phyloP scores from a whole-genome alignment of 2,329 filamentous ascomycete species.

The Ilyonectria destructans region DNA sequence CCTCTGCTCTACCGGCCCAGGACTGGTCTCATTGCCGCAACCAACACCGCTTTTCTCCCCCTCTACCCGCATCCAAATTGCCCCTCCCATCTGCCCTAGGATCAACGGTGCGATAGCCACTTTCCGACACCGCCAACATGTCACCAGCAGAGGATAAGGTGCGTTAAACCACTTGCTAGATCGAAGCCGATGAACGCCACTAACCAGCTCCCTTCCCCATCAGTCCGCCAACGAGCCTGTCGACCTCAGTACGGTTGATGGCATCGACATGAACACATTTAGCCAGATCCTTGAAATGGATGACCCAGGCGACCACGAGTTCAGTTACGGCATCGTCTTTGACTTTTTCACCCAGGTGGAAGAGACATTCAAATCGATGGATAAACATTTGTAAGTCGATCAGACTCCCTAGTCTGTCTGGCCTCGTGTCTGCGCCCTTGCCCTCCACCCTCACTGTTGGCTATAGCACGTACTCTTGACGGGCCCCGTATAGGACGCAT shows the following conservation, averaged over 20 bases:
- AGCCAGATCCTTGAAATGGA: constrained; percentile 99
- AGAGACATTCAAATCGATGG: constrained; percentile 89
- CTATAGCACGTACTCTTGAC: no score
- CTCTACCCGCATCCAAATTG: constrained; percentile 21
- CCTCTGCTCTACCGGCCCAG: constrained; percentile 12
- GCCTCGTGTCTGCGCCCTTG: constrained; percentile 9
- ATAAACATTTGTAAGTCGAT: constrained; percentile 82
- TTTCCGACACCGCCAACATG: constrained; percentile 44
- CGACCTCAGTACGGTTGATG: constrained; percentile 77
- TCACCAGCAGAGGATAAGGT: constrained; percentile 55
- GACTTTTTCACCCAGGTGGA: constrained; percentile 95
- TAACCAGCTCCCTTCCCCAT: constrained; percentile 27
- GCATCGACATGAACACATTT: constrained; percentile 86
- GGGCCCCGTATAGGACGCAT: background rate
- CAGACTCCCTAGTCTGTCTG: background rate
- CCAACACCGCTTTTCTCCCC: constrained; percentile 28
- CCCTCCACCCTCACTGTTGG: background rate
- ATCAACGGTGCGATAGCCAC: constrained; percentile 36
- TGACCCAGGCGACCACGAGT: constrained; percentile 88
- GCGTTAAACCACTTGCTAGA: constrained; percentile 34
- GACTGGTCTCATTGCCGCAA: constrained; percentile 17
- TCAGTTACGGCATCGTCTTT: constrained; percentile 89
- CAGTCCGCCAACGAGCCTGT: constrained; percentile 64
- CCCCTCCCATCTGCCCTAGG: constrained; percentile 26
- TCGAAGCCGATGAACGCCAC: constrained; percentile 18